These are phyloP conservation scores for Rhodotorula kratochvilovae DNA, from an alignment of 768 basidiomycete genomes.

Conservation along the genomic window DNA sequence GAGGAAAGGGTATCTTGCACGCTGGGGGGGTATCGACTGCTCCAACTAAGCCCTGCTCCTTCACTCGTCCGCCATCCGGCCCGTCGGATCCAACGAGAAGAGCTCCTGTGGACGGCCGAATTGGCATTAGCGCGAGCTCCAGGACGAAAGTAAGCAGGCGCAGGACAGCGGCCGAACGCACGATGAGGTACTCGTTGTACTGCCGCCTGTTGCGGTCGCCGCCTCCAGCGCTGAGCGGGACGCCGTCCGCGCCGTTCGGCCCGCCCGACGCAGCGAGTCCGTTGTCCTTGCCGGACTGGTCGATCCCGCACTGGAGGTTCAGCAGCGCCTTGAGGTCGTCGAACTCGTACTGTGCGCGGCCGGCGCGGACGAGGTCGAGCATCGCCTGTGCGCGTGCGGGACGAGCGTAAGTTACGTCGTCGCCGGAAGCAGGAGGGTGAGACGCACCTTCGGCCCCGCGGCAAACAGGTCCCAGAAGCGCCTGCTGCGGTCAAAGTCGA, in stretches of 20 bases:
- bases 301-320: constrained; percentile 79
- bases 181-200: constrained; percentile 33
- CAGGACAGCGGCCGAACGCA: not conserved
- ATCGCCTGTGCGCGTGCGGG: constrained; percentile 63
- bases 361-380: constrained; percentile 63
- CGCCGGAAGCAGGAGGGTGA: too few species aligned
- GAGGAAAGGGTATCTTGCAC: not conserved
- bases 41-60: not conserved
- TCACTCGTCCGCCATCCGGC: constrained; percentile 27
- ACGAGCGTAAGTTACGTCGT: not conserved
- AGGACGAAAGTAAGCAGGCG: not conserved
- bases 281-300: constrained; percentile 50
- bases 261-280: not conserved
- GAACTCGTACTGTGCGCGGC: constrained; percentile 64
- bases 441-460: constrained; percentile 64
- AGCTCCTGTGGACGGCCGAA: constrained; percentile 3
- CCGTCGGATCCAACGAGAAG: constrained; percentile 29
- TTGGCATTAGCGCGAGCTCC: not conserved
- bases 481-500: constrained; percentile 70
- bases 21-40: not conserved
- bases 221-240: not conserved
- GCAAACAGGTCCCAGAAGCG: constrained; percentile 76
- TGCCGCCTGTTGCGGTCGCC: constrained; percentile 16
- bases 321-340: constrained; percentile 92
- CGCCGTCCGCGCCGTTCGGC: constrained; percentile 1